Evolutionary conservation across 345 rosid genomes (phyloP).

Genomic region (Hibiscus tridactylites): DNA sequence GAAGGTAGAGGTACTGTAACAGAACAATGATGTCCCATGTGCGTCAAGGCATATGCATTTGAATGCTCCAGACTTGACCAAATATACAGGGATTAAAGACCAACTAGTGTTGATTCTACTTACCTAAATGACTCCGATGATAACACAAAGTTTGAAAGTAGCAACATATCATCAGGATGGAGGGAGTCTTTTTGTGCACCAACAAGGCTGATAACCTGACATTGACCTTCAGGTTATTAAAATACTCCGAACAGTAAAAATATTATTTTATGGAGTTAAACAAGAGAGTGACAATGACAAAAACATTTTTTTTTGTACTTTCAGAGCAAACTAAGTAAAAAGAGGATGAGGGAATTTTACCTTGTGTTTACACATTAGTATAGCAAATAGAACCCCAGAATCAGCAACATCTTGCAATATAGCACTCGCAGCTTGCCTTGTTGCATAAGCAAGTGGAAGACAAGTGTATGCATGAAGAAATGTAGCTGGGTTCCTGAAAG

Average conservation of each 20-base stretch:
- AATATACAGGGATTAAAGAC: not conserved
- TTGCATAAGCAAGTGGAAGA: constrained; percentile 74
- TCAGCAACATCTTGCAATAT: constrained; percentile 89
- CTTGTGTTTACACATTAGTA: constrained; percentile 81
- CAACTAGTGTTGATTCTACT: constrained; percentile 17
- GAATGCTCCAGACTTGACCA: not conserved
- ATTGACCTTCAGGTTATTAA: constrained; percentile 12
- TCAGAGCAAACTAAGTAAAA: not conserved
- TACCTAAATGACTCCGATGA: constrained; percentile 95
- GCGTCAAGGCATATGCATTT: not conserved
- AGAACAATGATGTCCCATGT: not conserved
- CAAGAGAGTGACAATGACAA: not conserved
- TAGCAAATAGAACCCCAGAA: constrained; percentile 78
- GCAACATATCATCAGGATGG: constrained; percentile 91
- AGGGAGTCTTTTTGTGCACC: constrained; percentile 98
- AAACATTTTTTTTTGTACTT: not conserved
- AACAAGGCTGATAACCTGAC: constrained; percentile 87
- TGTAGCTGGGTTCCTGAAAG: constrained; percentile 81
- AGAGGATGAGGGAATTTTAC: constrained; percentile 21
- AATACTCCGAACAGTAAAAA: not conserved
- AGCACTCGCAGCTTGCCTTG: constrained; percentile 85
- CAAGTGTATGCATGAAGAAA: constrained; percentile 98
- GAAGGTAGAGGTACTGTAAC: not conserved
- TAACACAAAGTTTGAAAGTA: constrained; percentile 84
- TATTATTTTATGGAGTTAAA: not conserved